These are phyloP conservation scores for Leccinum rimulosum DNA, from an alignment of 768 basidiomycete genomes.

Conservation along the genomic window DNA sequence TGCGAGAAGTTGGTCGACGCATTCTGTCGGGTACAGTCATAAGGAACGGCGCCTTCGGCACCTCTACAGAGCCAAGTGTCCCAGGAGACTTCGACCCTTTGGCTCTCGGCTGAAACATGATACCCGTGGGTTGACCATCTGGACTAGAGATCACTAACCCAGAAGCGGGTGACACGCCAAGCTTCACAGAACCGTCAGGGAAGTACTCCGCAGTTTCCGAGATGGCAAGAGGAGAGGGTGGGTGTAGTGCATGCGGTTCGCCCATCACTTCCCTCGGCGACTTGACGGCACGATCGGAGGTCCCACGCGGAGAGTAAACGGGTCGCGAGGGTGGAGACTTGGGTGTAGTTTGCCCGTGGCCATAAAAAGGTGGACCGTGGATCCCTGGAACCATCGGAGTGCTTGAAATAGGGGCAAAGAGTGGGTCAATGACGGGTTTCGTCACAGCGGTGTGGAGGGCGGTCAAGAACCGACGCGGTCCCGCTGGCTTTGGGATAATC, in stretches of 20 bases:
- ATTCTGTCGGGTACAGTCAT: constrained; percentile 27
- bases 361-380: constrained; percentile 46
- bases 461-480: constrained; percentile 89
- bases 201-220: constrained; percentile 71
- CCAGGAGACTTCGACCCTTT: constrained; percentile 38
- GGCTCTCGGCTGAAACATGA: constrained; percentile 85
- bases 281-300: constrained; percentile 60
- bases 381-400: constrained; percentile 79
- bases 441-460: constrained; percentile 88
- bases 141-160: constrained; percentile 90
- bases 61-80: constrained; percentile 39
- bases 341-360: constrained; percentile 30
- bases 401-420: constrained; percentile 92
- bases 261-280: constrained; percentile 47
- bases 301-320: constrained; percentile 48
- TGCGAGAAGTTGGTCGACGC: constrained; percentile 26
- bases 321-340: constrained; percentile 44
- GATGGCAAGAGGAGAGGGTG: constrained; percentile 70
- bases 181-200: constrained; percentile 59
- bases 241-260: constrained; percentile 41
- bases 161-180: constrained; percentile 76
- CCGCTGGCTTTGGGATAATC: constrained; percentile 96
- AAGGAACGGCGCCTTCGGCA: constrained; percentile 41
- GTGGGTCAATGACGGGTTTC: constrained; percentile 85
- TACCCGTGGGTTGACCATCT: constrained; percentile 91